Evolutionary conservation across 257 asterid genomes (phyloP), one percentile per base, ranked within the genome.

Genomic region (Gynochthodes officinalis): DNA sequence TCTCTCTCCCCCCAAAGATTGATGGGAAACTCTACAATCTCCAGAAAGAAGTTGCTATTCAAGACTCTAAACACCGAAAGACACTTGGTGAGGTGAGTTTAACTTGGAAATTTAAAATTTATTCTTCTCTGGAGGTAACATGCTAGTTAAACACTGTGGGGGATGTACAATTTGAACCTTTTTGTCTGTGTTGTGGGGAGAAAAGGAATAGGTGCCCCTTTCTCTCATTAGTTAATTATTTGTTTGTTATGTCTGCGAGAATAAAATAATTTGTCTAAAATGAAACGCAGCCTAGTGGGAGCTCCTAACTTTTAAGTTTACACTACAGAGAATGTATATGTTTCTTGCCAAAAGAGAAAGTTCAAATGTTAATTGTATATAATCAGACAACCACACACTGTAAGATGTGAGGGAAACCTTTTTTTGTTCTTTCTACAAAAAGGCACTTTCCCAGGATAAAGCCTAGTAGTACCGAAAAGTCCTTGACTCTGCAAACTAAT

Each of bases 1-100:
- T n/a, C 0, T 10, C 37, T 49, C 4, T 46, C 53, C 73, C 35
- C 53, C 73, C 35, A 35, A 81, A 95, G 98, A 84, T 95, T 83
- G 99, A 92, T 79, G 96, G 91, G 77, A 92, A 90, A 74, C 96
- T 95, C 73, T 59, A 80, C 85, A 86, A 85, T 78, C 89, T 92
- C 66, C 89, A 89, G 83, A 87, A 81, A 71, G 98, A 95, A 79
- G 98, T 95, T 69, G 70, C 89, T 64, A 78, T 88, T 59, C 97
- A 92, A 83, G 99, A 95, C 82, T 85, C 95, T 57, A 90, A 85
- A 89, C 98, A 95, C 86, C 89, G 92, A 69, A 90, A 83, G 81
- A 95, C 99, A 71, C 99, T 95, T 72, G 81, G 88, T 44, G 98
- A 92, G 97, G 99, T 92, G 77, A 80, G 80, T 74, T 57, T 71